Conservation (phyloP, 495 filamentous ascomycete genomes). For the Aspergillus ellipticus region DNA sequence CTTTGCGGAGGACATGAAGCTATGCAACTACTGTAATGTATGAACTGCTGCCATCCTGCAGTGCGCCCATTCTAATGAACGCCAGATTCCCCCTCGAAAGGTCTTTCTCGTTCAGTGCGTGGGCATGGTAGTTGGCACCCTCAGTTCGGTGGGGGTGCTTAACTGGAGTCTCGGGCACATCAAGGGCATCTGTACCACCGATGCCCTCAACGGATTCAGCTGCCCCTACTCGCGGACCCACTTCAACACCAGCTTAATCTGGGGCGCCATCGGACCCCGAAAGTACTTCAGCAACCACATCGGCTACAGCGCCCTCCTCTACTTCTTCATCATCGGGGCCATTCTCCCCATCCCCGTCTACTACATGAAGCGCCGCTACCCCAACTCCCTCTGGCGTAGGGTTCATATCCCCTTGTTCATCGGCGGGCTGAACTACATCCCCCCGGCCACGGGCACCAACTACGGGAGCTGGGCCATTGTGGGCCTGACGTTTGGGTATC, state of each 20-base stretch:
- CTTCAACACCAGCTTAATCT: slow-evolving; percentile 81
- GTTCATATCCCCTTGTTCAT: slow-evolving; percentile 30
- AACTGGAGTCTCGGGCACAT: slow-evolving; percentile 84
- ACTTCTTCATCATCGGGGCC: slow-evolving; percentile 73
- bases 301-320: slow-evolving; percentile 57
- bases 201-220: slow-evolving; percentile 75
- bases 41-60: neutral
- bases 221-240: slow-evolving; percentile 83
- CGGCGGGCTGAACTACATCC: slow-evolving; percentile 28
- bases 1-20: slow-evolving; percentile 81
- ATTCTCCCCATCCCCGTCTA: slow-evolving; percentile 65
- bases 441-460: slow-evolving; percentile 65
- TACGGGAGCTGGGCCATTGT: slow-evolving; percentile 79
- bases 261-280: slow-evolving; percentile 78
- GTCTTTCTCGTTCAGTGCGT: slow-evolving; percentile 68
- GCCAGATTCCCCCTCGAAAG: slow-evolving; percentile 61
- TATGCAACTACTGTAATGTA: slow-evolving; percentile 80
- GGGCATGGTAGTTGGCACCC: slow-evolving; percentile 63
- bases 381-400: slow-evolving; percentile 22
- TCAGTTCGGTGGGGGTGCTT: slow-evolving; percentile 67
- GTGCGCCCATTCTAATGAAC: neutral
- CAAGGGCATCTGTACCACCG: slow-evolving; percentile 66
- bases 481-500: slow-evolving; percentile 62
- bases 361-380: slow-evolving; percentile 45
- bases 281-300: slow-evolving; percentile 49